Percentiles rank a stretch among this genome's conserved stretches.
These are phyloP conservation scores for Citrus reticulata DNA, from an alignment of 345 rosid genomes.

Conservation along the genomic window DNA sequence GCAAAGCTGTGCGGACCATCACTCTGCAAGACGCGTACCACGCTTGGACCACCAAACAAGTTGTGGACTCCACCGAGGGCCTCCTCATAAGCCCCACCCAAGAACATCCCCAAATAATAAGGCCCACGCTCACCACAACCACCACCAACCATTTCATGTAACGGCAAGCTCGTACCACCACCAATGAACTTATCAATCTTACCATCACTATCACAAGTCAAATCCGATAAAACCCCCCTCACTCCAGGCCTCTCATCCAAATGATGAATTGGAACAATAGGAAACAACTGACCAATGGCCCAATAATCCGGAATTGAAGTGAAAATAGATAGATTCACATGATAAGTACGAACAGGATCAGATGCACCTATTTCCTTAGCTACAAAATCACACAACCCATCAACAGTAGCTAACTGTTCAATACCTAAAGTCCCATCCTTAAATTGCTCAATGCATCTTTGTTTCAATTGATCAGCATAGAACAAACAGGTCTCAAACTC, in stretches of 20 bases:
- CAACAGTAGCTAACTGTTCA: conserved; percentile 82
- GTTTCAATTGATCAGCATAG: conserved; percentile 77
- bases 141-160: conserved; percentile 56
- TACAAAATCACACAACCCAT: conserved; percentile 74
- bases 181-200: conserved; percentile 87
- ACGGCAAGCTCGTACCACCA: conserved; percentile 77
- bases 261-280: conserved; percentile 83
- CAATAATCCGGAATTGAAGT: conserved; percentile 98
- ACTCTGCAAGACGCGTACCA: conserved; percentile 80
- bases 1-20: conserved; percentile 95
- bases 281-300: conserved; percentile 92
- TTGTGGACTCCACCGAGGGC: conserved; percentile 98
- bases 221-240: conserved; percentile 77
- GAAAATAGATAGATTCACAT: conserved; percentile 80
- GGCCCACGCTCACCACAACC: conserved; percentile 23
- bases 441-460: conserved; percentile 72
- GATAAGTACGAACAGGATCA: conserved; percentile 61
- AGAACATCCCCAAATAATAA: conserved; percentile 93
- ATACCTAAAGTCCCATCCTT: conserved; percentile 75
- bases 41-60: conserved; percentile 90
- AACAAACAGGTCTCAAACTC: conserved; percentile 64
- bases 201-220: conserved; percentile 96
- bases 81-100: conserved; percentile 99
- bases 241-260: conserved; percentile 67
- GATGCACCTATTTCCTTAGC: conserved; percentile 48